Evolutionary conservation across 768 basidiomycete genomes (phyloP).

Genomic region (Tubosaeta sp.): DNA sequence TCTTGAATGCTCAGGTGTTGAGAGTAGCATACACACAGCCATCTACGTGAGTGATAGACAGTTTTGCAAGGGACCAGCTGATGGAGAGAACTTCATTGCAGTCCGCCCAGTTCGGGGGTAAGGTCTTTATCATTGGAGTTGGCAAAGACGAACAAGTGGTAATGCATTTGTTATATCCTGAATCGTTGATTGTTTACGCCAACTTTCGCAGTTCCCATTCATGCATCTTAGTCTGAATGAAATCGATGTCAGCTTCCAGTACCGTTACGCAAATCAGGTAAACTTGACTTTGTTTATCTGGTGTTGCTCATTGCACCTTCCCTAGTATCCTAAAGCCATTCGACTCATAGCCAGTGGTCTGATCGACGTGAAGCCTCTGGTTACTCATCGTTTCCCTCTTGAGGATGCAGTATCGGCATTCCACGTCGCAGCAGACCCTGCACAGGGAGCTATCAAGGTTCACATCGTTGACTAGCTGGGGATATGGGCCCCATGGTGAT

Average conservation of each 20-base stretch:
- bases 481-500: not conserved
- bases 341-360: slow-evolving; percentile 73
- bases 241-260: slow-evolving; percentile 65
- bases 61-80: not conserved
- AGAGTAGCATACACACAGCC: slow-evolving; percentile 58
- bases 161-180: slow-evolving; percentile 11
- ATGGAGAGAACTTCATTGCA: slow-evolving; percentile 17
- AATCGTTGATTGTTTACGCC: not conserved
- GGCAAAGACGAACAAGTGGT: slow-evolving; percentile 61
- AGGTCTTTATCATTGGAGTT: slow-evolving; percentile 68
- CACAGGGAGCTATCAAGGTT: slow-evolving; percentile 67
- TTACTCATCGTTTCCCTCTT: slow-evolving; percentile 71
- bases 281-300: not conserved
- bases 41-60: slow-evolving; percentile 40
- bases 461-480: slow-evolving; percentile 58
- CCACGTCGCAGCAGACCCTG: slow-evolving; percentile 64
- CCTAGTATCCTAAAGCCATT: slow-evolving; percentile 79
- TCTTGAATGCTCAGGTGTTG: slow-evolving; percentile 62
- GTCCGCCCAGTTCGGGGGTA: slow-evolving; percentile 63
- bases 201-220: slow-evolving; percentile 52
- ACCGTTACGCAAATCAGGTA: slow-evolving; percentile 64
- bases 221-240: slow-evolving; percentile 71
- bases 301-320: not conserved
- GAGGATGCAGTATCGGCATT: slow-evolving; percentile 77
- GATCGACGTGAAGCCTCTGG: slow-evolving; percentile 69